A percentile compares a stretch with the other conserved stretches of the same genome.
Conservation (phyloP, 192 early-diverging fungal species). For the Jimgerdemannia lactiflua region DNA sequence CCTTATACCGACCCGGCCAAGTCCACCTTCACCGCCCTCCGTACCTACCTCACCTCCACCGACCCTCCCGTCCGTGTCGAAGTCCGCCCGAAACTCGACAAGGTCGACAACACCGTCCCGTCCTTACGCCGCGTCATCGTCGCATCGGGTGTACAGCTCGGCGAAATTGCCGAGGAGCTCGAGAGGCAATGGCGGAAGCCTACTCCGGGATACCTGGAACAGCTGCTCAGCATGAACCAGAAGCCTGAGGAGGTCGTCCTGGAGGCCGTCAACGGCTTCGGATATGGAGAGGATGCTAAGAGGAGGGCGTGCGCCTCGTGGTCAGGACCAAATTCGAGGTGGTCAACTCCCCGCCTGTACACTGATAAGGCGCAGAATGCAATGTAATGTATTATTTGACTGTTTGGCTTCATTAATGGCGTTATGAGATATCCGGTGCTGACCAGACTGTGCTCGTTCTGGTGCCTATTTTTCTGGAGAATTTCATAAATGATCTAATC, state of each 20-base stretch:
- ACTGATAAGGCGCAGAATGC: neutral
- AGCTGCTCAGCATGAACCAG: slow-evolving; percentile 27
- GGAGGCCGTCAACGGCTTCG: neutral
- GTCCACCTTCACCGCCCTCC: slow-evolving; percentile 32
- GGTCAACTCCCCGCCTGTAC: neutral
- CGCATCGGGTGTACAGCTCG: slow-evolving; percentile 34
- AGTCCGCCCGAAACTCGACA: slow-evolving; percentile 39
- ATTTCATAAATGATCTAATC: neutral
- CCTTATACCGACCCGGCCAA: slow-evolving; percentile 43
- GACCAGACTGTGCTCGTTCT: too few species aligned
- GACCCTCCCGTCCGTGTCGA: slow-evolving; percentile 37
- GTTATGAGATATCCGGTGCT: too few species aligned
- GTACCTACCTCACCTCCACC: slow-evolving; percentile 31
- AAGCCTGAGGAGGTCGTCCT: neutral
- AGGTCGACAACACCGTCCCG: slow-evolving; percentile 31
- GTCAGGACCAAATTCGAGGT: neutral
- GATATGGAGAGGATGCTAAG: neutral
- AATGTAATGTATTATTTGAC: neutral
- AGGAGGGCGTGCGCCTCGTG: neutral
- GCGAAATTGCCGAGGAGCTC: slow-evolving; percentile 34
- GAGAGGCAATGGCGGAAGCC: slow-evolving; percentile 43
- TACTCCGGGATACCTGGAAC: slow-evolving; percentile 23
- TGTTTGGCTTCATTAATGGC: neutral
- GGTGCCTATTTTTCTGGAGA: too few species aligned
- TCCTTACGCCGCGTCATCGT: slow-evolving; percentile 40